A percentile compares a stretch with the other conserved stretches of the same genome.
Evolutionary conservation across 495 filamentous ascomycete species (phyloP).

Genomic region (Lepraria neglecta): DNA sequence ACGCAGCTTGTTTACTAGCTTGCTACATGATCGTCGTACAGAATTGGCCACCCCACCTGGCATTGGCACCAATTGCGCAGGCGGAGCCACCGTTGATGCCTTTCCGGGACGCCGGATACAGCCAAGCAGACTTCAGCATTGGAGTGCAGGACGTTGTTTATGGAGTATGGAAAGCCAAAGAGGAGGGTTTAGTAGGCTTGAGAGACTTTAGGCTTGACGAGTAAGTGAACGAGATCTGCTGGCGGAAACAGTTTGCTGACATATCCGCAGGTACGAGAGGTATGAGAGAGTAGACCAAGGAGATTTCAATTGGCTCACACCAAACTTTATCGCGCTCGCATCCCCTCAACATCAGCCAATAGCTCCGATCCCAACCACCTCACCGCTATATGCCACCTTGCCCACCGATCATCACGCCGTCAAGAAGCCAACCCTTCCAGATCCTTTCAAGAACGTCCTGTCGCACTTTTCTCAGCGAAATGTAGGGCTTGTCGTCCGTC

Average conservation of each 20-base stretch:
- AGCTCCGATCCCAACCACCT: constrained; percentile 59
- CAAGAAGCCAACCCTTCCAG: constrained; percentile 55
- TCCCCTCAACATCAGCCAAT: constrained; percentile 80
- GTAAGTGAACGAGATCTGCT: constrained; percentile 42
- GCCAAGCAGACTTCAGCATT: constrained; percentile 91
- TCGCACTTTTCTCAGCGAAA: constrained; percentile 78
- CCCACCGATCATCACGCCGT: constrained; percentile 64
- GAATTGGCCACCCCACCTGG: constrained; percentile 94
- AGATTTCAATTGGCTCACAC: constrained; percentile 99
- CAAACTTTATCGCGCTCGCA: constrained; percentile 90
- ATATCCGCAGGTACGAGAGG: constrained; percentile 64
- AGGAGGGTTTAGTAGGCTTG: constrained; percentile 78
- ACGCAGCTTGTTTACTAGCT: constrained; percentile 91
- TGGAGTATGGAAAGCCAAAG: constrained; percentile 97
- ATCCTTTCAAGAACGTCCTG: constrained; percentile 91
- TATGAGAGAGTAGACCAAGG: constrained; percentile 96
- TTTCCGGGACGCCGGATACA: constrained; percentile 96
- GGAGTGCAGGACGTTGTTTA: constrained; percentile 97
- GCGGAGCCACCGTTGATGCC: constrained; percentile 96
- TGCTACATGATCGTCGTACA: constrained; percentile 99
- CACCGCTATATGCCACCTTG: constrained; percentile 63
- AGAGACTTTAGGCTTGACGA: constrained; percentile 91
- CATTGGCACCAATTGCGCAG: constrained; percentile 93
- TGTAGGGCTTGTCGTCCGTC: constrained; percentile 85
- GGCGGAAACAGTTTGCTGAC: constrained; percentile 27